Evolutionary conservation across 768 basidiomycete genomes (phyloP).

Genomic region (Ramaria sp.): DNA sequence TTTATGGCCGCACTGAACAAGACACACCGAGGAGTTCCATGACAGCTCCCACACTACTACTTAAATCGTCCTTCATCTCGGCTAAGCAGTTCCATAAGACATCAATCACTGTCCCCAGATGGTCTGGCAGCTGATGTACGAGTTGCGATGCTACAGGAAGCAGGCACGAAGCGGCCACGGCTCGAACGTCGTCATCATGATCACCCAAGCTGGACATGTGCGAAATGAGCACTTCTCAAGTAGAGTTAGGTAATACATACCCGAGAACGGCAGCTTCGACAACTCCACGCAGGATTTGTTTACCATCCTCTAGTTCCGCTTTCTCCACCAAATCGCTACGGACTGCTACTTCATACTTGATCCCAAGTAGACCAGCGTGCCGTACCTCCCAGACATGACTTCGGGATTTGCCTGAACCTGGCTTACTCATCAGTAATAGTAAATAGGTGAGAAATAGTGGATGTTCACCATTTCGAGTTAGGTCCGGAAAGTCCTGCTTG

Average conservation of each 20-base stretch:
- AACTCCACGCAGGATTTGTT: constrained; percentile 61
- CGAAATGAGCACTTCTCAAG: background rate
- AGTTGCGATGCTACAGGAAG: constrained; percentile 79
- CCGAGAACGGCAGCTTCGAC: constrained; percentile 88
- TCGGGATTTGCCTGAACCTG: constrained; percentile 13
- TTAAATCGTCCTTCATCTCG: constrained; percentile 93
- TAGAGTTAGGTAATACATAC: constrained; percentile 31
- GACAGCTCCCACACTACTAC: constrained; percentile 91
- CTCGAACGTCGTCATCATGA: constrained; percentile 90
- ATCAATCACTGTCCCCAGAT: constrained; percentile 61
- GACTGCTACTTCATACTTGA: constrained; percentile 98
- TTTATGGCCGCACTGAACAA: background rate
- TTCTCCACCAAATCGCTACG: constrained; percentile 68
- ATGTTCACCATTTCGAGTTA: background rate
- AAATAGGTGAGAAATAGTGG: background rate
- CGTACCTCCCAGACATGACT: constrained; percentile 90
- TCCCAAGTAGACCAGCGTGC: constrained; percentile 93
- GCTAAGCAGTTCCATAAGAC: constrained; percentile 87
- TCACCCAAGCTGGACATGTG: constrained; percentile 58
- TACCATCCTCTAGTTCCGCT: constrained; percentile 29
- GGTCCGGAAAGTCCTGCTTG: constrained; percentile 58
- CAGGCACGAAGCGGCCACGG: constrained; percentile 87
- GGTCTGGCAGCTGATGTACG: constrained; percentile 62
- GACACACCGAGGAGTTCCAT: constrained; percentile 89
- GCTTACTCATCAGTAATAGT: background rate